Evolutionary conservation across 2,329 filamentous ascomycete genomes (phyloP).

Genomic region (Thelonectria olida): DNA sequence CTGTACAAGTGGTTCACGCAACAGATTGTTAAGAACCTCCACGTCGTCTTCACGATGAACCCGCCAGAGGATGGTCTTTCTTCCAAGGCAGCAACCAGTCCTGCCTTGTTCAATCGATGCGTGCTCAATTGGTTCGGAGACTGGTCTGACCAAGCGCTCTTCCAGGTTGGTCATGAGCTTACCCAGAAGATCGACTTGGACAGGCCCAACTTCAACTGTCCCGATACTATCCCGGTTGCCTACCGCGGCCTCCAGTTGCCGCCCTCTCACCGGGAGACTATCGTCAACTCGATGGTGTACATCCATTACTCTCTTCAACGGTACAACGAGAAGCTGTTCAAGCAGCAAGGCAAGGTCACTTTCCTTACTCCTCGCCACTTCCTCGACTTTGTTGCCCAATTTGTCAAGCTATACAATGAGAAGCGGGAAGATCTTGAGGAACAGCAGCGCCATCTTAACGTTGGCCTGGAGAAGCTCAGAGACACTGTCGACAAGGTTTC

Average conservation of each 20-base stretch:
- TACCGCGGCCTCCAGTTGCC: slow-evolving; percentile 87
- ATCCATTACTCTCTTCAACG: slow-evolving; percentile 94
- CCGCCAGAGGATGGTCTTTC: slow-evolving; percentile 94
- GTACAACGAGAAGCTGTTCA: slow-evolving; percentile 88
- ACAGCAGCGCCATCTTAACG: slow-evolving; percentile 97
- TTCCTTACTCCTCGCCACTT: slow-evolving; percentile 97
- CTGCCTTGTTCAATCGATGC: slow-evolving; percentile 98
- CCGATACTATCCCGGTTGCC: slow-evolving; percentile 91
- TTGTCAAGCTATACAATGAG: slow-evolving; percentile 96
- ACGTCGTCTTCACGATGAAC: slow-evolving; percentile 99
- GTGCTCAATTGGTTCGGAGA: slow-evolving; percentile 99
- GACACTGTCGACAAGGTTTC: slow-evolving; percentile 98
- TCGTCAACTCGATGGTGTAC: slow-evolving; percentile 99
- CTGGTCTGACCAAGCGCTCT: slow-evolving; percentile 98
- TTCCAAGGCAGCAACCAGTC: slow-evolving; percentile 96
- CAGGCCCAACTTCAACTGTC: slow-evolving; percentile 82
- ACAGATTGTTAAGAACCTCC: slow-evolving; percentile 98
- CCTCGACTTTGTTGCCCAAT: slow-evolving; percentile 97
- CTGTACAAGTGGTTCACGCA: slow-evolving; percentile 99
- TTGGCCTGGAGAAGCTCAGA: slow-evolving; percentile 94
- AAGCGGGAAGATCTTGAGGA: slow-evolving; percentile 99
- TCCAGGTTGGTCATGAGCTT: slow-evolving; percentile 95
- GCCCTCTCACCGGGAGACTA: slow-evolving; percentile 87
- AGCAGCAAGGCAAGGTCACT: slow-evolving; percentile 91
- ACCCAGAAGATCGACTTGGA: slow-evolving; percentile 97